These are phyloP conservation scores for Yarrowia deformans DNA, from an alignment of 805 yeast genomes.

Conservation along the genomic window DNA sequence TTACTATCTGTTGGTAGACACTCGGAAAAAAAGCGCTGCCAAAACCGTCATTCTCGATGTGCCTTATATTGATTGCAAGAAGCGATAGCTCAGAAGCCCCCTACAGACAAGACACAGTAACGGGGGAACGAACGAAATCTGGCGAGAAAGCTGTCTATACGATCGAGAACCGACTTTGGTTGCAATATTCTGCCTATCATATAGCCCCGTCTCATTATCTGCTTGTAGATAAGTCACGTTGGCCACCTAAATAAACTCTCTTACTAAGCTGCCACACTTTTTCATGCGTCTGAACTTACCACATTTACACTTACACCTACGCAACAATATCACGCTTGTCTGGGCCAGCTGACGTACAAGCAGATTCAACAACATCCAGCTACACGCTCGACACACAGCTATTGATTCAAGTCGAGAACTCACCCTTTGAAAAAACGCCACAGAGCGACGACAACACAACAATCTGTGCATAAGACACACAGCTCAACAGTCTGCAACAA, in stretches of 20 bases:
- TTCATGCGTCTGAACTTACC: conserved; percentile 18
- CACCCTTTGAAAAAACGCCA: neutral
- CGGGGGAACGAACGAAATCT: too few species aligned
- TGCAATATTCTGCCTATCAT: too few species aligned
- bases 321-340: conserved; percentile 18
- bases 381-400: neutral
- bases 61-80: too few species aligned
- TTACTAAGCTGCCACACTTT: conserved; percentile 24
- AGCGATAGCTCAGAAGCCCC: too few species aligned
- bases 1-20: too few species aligned
- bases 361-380: neutral
- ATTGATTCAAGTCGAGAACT: too few species aligned
- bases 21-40: too few species aligned
- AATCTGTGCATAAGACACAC: neutral
- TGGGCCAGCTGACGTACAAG: conserved; percentile 18
- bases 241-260: conserved; percentile 3
- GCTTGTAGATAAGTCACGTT: neutral
- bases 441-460: neutral
- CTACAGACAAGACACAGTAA: too few species aligned
- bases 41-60: too few species aligned
- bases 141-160: too few species aligned
- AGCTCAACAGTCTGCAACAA: neutral
- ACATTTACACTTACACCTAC: conserved; percentile 1
- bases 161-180: too few species aligned
- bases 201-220: neutral